A percentile compares a stretch with the other conserved stretches of the same genome.
Evolutionary conservation across 2,329 filamentous ascomycete species (phyloP).

Genomic region (Pseudocercospora pini-densiflorae): DNA sequence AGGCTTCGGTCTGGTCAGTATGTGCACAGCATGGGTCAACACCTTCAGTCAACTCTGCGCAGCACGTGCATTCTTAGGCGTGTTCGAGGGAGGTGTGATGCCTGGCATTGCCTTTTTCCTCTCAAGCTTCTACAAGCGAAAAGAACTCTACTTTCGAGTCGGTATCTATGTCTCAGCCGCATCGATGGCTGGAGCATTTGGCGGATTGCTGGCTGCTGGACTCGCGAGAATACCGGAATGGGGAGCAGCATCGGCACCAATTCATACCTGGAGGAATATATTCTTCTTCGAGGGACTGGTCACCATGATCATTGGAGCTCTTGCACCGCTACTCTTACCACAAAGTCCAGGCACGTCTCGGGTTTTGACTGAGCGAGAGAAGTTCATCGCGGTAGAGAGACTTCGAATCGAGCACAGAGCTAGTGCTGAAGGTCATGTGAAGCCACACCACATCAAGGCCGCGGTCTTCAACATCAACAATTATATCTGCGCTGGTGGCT

Average conservation of each 20-base stretch:
- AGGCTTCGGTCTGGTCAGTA: slow-evolving; percentile 60
- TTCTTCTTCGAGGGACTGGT: slow-evolving; percentile 67
- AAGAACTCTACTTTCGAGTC: slow-evolving; percentile 32
- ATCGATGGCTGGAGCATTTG: slow-evolving; percentile 46
- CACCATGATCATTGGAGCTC: slow-evolving; percentile 53
- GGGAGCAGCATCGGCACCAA: slow-evolving; percentile 49
- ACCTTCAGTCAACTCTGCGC: slow-evolving; percentile 23
- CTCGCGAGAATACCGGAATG: slow-evolving; percentile 58
- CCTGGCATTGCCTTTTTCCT: slow-evolving; percentile 46
- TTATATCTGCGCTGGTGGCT: slow-evolving; percentile 62
- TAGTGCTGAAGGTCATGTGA: slow-evolving; percentile 53
- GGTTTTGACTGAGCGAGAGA: slow-evolving; percentile 59
- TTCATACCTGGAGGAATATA: slow-evolving; percentile 63
- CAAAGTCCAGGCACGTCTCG: slow-evolving; percentile 54
- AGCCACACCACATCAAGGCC: slow-evolving; percentile 54
- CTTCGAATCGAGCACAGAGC: slow-evolving; percentile 56
- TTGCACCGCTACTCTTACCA: slow-evolving; percentile 59
- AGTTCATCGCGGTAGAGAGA: slow-evolving; percentile 58
- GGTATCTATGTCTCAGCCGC: slow-evolving; percentile 31
- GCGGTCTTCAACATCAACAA: slow-evolving; percentile 63
- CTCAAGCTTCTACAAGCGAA: slow-evolving; percentile 29
- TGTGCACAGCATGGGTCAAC: slow-evolving; percentile 38
- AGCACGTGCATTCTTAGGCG: slow-evolving; percentile 63
- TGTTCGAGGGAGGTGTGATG: slow-evolving; percentile 72
- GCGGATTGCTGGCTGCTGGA: slow-evolving; percentile 34